Percentiles rank a stretch among this genome's conserved stretches.
phyloP scores from a whole-genome alignment of 805 yeast species.

The Kregervanrija delftensis region DNA sequence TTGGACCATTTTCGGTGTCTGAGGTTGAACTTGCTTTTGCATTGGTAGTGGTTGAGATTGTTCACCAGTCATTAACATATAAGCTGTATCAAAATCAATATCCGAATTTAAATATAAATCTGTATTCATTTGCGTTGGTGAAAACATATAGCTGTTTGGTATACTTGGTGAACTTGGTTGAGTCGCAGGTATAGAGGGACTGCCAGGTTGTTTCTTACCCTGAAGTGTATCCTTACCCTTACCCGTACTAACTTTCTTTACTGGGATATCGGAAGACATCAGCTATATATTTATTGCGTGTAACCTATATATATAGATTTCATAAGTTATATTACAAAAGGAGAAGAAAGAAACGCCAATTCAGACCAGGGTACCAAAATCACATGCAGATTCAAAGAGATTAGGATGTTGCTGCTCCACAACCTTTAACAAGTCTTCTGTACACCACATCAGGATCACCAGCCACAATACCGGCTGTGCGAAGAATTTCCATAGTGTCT shows the following conservation, averaged over 20 bases:
- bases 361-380: neutral
- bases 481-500: conserved; percentile 51
- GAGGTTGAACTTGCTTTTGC: neutral
- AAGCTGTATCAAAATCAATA: conserved; percentile 32
- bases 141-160: no score
- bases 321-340: neutral
- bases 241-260: no score
- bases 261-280: no score
- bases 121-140: no score
- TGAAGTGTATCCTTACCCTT: no score
- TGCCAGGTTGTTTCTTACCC: no score
- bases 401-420: conserved; percentile 2
- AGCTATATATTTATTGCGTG: no score
- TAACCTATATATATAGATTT: no score
- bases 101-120: conserved; percentile 9
- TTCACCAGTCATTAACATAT: conserved; percentile 25
- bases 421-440: conserved; percentile 6
- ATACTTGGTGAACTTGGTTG: no score
- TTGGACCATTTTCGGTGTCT: neutral
- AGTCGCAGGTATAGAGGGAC: no score
- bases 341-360: neutral
- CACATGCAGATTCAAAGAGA: neutral
- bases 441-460: conserved; percentile 12
- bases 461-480: conserved; percentile 54
- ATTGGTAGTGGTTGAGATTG: conserved; percentile 1